These are phyloP conservation scores for Powellomyces hirtus DNA, from an alignment of 192 early-diverging fungal genomes.

Conservation along the genomic window DNA sequence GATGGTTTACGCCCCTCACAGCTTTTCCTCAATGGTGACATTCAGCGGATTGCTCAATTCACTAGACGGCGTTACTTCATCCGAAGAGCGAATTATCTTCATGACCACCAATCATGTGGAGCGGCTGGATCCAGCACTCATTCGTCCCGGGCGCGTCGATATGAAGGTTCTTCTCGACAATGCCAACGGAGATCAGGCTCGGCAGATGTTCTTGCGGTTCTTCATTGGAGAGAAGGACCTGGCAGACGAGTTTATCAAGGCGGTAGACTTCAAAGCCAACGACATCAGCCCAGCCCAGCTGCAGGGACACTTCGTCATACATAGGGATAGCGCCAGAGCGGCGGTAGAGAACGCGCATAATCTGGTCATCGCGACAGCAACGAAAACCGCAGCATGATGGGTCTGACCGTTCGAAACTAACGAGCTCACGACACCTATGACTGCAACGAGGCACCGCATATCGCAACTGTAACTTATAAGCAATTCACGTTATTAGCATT, in stretches of 20 bases:
- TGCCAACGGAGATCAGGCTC: conserved; percentile 55
- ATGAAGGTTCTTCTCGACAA: conserved; percentile 57
- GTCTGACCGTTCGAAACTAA: too few relatives aligned
- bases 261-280: not conserved
- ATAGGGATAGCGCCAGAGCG: conserved; percentile 69
- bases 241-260: conserved; percentile 63
- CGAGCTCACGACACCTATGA: too few relatives aligned
- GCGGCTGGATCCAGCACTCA: conserved; percentile 69
- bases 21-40: conserved; percentile 47
- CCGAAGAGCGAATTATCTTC: conserved; percentile 75
- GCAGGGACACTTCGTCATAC: conserved; percentile 95
- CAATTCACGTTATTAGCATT: too few relatives aligned
- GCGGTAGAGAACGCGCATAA: conserved; percentile 58
- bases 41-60: conserved; percentile 72
- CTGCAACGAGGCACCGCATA: too few relatives aligned
- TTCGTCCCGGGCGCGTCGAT: conserved; percentile 73
- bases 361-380: conserved; percentile 11
- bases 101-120: conserved; percentile 79
- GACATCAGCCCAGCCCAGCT: conserved; percentile 77
- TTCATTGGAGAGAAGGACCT: conserved; percentile 54
- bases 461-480: too few relatives aligned
- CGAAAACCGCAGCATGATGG: too few relatives aligned
- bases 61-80: conserved; percentile 70
- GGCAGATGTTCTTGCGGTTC: conserved; percentile 66
- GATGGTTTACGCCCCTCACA: not conserved